These are phyloP conservation scores for Dunaliella sp. DNA, from an alignment of 139 green algal genomes.

Conservation along the genomic window DNA sequence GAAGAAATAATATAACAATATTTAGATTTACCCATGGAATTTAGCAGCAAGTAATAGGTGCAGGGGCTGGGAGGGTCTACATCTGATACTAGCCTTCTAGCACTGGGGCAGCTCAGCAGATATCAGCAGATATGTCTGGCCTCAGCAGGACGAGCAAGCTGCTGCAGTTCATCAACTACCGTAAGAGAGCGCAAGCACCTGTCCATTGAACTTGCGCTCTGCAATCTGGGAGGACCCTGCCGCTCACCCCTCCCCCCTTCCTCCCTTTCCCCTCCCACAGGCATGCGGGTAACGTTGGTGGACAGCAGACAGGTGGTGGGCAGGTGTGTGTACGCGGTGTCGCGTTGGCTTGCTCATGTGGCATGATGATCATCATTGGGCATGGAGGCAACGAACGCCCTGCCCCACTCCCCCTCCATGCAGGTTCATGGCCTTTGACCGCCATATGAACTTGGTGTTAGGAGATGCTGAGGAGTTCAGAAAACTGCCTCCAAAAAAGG, in stretches of 20 bases:
- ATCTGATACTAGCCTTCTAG: too few relatives aligned
- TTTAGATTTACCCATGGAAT: too few relatives aligned
- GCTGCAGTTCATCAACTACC: conserved; percentile 97
- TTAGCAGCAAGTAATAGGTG: too few relatives aligned
- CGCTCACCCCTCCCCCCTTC: too few relatives aligned
- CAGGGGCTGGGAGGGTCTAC: too few relatives aligned
- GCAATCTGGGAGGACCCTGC: too few relatives aligned
- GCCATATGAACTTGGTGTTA: conserved; percentile 98
- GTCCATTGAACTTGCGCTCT: too few relatives aligned
- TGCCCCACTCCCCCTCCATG: neutral
- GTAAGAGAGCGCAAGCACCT: conserved; percentile 53
- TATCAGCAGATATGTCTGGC: too few relatives aligned
- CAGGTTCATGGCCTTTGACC: conserved; percentile 99
- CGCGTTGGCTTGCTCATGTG: neutral
- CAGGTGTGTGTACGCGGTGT: conserved; percentile 51
- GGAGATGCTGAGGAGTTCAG: conserved; percentile 96
- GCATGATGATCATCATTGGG: neutral
- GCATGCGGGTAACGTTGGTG: conserved; percentile 83
- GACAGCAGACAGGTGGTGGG: conserved; percentile 91
- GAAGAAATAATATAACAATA: too few relatives aligned
- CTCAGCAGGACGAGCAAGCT: conserved; percentile 90
- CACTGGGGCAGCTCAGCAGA: too few relatives aligned
- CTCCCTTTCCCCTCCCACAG: conserved; percentile 48
- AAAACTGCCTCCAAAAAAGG: conserved; percentile 93
- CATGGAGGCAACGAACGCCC: neutral